phyloP scores from a whole-genome alignment of 2,329 filamentous ascomycete species.

The Fusarium foetens region DNA sequence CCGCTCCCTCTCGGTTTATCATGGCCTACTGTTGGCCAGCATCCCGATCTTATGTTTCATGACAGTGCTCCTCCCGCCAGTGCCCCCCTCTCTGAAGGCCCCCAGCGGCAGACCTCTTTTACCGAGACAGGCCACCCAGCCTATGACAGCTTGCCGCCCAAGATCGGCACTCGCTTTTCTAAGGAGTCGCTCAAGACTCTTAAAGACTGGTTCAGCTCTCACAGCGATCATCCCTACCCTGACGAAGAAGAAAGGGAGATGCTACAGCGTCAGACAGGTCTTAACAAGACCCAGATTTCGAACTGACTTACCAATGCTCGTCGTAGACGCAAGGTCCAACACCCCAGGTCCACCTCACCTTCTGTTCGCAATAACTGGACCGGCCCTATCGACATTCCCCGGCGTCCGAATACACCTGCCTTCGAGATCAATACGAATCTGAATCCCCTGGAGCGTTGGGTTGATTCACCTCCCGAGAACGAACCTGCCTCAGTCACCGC shows the following conservation, averaged over 20 bases:
- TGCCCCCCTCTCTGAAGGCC: too few relatives aligned
- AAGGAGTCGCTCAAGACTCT: neutral
- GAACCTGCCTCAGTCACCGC: neutral
- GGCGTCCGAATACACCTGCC: rapidly evolving
- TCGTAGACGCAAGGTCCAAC: neutral
- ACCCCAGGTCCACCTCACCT: neutral
- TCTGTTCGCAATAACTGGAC: neutral
- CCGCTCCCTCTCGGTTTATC: too few relatives aligned
- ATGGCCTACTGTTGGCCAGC: too few relatives aligned
- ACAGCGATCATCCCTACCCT: neutral
- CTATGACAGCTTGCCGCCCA: neutral
- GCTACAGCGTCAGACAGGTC: neutral
- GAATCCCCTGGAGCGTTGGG: neutral
- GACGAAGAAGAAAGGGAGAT: neutral
- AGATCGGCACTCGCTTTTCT: rapidly evolving
- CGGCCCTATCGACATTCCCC: neutral
- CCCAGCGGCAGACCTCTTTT: too few relatives aligned
- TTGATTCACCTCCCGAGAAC: neutral
- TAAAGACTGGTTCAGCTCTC: rapidly evolving
- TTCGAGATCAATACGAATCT: rapidly evolving
- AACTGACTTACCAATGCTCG: neutral
- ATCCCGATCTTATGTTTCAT: too few relatives aligned
- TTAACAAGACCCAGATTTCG: neutral
- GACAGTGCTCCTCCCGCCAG: too few relatives aligned
- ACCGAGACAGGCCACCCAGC: too few relatives aligned